Conservation (phyloP, 169 alveolate genomes). For the Eimeria sp. region DNA sequence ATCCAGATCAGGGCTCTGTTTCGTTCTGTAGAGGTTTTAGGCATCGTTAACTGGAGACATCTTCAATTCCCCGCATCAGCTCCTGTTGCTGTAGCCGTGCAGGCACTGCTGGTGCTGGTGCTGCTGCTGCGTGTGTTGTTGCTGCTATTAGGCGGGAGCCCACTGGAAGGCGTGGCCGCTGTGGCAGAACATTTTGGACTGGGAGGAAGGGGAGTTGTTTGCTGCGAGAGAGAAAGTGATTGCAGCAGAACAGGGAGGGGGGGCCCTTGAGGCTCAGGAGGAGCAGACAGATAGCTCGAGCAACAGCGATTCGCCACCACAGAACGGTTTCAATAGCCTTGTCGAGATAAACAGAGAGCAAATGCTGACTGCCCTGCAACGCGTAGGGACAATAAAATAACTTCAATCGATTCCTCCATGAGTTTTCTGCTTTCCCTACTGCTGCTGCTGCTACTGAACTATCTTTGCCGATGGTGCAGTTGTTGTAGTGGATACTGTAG, state of each 20-base stretch:
- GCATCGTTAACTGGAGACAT: too few relatives aligned
- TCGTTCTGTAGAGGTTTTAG: too few relatives aligned
- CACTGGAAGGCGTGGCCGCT: constrained; percentile 84
- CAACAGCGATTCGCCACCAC: neutral
- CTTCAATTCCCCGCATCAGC: neutral
- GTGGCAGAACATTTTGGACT: constrained; percentile 78
- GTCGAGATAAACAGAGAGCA: constrained; percentile 2
- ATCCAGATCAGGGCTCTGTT: too few relatives aligned
- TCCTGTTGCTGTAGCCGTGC: neutral
- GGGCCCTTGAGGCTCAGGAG: neutral
- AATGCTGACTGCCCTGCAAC: constrained; percentile 54
- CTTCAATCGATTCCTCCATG: neutral
- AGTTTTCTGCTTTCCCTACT: neutral
- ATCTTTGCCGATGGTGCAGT: neutral
- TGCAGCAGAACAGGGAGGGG: constrained; percentile 32
- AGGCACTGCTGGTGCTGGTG: neutral
- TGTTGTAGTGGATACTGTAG: neutral
- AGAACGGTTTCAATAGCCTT: neutral
- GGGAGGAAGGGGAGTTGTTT: constrained; percentile 74
- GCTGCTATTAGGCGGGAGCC: constrained; percentile 76
- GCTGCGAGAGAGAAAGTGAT: neutral
- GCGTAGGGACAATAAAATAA: neutral
- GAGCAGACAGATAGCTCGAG: neutral
- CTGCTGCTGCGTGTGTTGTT: constrained; percentile 11
- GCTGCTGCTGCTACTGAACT: neutral